phyloP scores from a whole-genome alignment of 208 protist genomes.

The Acanthamoeba divionensis region DNA sequence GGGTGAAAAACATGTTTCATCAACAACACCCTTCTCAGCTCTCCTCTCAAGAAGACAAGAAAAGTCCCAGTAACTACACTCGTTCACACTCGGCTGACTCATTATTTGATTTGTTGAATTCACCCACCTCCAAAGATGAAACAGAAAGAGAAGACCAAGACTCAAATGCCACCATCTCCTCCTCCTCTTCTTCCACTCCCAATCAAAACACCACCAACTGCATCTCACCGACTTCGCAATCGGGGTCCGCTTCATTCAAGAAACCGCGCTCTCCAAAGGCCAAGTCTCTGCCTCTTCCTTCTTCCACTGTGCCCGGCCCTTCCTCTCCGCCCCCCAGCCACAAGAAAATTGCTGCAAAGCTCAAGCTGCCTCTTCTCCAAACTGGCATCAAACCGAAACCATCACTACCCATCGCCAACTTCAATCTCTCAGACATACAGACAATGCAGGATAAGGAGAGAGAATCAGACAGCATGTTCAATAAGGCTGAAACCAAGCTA shows the following conservation, averaged over 20 bases:
- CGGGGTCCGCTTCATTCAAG: neutral
- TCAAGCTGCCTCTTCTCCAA: constrained; percentile 13
- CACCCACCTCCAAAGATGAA: too few relatives aligned
- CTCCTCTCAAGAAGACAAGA: too few relatives aligned
- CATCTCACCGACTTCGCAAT: neutral
- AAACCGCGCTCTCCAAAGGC: neutral
- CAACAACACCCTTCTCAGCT: neutral
- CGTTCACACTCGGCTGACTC: constrained; percentile 16
- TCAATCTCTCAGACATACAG: constrained; percentile 36
- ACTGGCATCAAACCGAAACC: neutral
- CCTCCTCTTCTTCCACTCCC: neutral
- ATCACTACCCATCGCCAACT: constrained; percentile 1
- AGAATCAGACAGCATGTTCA: neutral
- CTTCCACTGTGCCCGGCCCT: neutral
- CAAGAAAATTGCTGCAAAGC: constrained; percentile 11
- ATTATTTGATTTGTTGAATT: too few relatives aligned
- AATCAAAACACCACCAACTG: neutral
- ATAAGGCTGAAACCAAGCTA: constrained; percentile 1
- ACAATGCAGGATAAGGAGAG: constrained; percentile 9
- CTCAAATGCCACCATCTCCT: too few relatives aligned
- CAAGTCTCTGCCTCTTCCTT: neutral
- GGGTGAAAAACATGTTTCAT: constrained; percentile 26
- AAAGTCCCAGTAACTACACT: too few relatives aligned
- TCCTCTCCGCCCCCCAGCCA: neutral
- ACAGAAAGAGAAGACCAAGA: neutral